Base-by-base conservation (phyloP, 2,329 filamentous ascomycete genomes). In the Fusarium oxysporum region DNA sequence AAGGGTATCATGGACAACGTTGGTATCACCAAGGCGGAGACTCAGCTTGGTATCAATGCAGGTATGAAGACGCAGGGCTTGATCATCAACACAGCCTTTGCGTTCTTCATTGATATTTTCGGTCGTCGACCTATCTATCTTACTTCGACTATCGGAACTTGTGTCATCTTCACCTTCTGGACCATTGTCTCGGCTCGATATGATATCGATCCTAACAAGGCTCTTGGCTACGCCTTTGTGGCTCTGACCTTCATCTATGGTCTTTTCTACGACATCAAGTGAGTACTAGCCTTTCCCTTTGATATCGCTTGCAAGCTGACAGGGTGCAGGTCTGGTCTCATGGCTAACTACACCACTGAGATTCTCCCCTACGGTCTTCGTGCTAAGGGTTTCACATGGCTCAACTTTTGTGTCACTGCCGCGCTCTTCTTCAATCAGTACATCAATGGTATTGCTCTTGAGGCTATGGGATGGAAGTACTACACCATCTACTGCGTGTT, bases 181-280 rank as follows among this genome's bases (percentile, higher is more conserved):
- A 76, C 78, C 0, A 61, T 65, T 5, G 66, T 70, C 0, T 71
- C 68, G 0, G 79, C 79, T 79, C 5, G 81, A 76, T 28, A 77
- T 75, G 4, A 63, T 1, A 78, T 78, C 23, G 68, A 72, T 3
- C 58, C 70, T 6, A 75, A 72, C 19, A 70, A 67, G 13, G 67
- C 13, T 41, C 50, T 44, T 1, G 33, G 74, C 54, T 53, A 68
- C 47, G 73, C 77, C 1, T 80, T 83, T 4, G 78, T 84, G 6
- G 76, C 80, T 0, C 77, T 82, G 38, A 75, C 84, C 1, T 84
- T 84, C 33, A 77, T 83, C 28, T 84, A 80, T 62, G 81, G 80
- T n/a, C 76, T 78, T 12, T 79, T 78, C 55, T 83, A 82, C 57
- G 79, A 81, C 41, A 76, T 82, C 16, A 67, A 66, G 64, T 60